Evolutionary conservation across 2,329 filamentous ascomycete genomes (phyloP).

Genomic region (Ceratocystis papillata): DNA sequence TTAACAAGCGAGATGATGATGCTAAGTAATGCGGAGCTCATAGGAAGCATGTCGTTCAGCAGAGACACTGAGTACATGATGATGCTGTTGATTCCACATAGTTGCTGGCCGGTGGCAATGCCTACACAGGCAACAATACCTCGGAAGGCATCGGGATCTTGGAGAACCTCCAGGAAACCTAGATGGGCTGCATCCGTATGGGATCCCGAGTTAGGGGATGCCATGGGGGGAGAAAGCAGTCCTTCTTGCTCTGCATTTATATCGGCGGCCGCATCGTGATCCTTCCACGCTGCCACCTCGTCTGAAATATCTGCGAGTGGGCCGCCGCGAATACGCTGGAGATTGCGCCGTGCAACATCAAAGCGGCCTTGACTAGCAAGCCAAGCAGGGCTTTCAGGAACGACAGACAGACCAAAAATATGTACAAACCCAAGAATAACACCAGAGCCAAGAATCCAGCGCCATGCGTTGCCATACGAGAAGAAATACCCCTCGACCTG

Average conservation of each 20-base stretch:
- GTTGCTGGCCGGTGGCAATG: constrained; percentile 85
- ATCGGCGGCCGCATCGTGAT: constrained; percentile 31
- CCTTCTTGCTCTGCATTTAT: constrained; percentile 56
- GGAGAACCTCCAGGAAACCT: constrained; percentile 55
- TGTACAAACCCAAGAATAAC: constrained; percentile 58
- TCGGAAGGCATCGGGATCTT: constrained; percentile 55
- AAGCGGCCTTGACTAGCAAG: constrained; percentile 57
- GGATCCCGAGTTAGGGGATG: background rate
- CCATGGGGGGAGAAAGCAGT: constrained; percentile 41
- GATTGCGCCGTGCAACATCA: constrained; percentile 50
- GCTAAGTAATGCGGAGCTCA: constrained; percentile 72
- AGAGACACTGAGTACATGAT: constrained; percentile 97
- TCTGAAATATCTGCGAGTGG: constrained; percentile 55
- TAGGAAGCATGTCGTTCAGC: constrained; percentile 66
- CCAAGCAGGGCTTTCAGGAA: constrained; percentile 84
- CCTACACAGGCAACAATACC: constrained; percentile 76
- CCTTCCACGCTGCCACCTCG: constrained; percentile 53
- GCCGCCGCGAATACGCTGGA: constrained; percentile 73
- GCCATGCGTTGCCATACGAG: constrained; percentile 69
- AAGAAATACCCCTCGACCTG: constrained; percentile 82
- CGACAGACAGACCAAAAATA: constrained; percentile 57
- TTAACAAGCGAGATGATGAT: constrained; percentile 82
- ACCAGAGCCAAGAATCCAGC: constrained; percentile 67
- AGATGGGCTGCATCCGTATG: constrained; percentile 35
- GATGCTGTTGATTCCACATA: constrained; percentile 91